Base-by-base conservation (phyloP, 495 filamentous ascomycete genomes). In the Pyrenopolyporus hunteri region DNA sequence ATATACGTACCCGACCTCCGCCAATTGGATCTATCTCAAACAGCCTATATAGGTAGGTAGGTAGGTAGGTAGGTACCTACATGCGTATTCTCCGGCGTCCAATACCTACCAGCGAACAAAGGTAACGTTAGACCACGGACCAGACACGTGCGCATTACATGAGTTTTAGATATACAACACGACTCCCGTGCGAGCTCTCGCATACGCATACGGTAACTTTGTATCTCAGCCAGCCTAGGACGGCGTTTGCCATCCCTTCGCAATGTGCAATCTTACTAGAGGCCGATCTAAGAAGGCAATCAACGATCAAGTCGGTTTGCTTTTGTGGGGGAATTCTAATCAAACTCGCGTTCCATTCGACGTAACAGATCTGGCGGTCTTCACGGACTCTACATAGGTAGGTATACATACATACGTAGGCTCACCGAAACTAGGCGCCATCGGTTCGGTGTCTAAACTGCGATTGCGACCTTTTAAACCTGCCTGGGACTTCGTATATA, bases 281-380 rank as follows among this genome's bases (percentile, higher is more conserved):
- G n/a, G n/a, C n/a, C n/a, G n/a, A n/a, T n/a, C n/a, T 49, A 33
- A 22, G 4, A 8, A 49, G 14, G 29, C 11, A 49, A 35, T 49
- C 11, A 35, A 33, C 16, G 23, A 42, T 4, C 17, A 42, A 23
- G 19, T 49, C 45, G 29, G 45, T 49, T 49, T 49, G 45, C 45
- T 35, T 49, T 49, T 25, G 28, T 14, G 13, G 1, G 11, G 20
- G 16, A 31, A 46, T 6, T 22, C 7, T 22, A 49, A 49, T 49
- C 45, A 49, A 49, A 49, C 45, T 25, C 16, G 29, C 22, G 9
- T 19, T 7, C 14, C 11, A 26, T 10, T 0, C 26, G 16, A 10
- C 5, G 17, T 1, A 1, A 20, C 9, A 13, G n/a, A n/a, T n/a
- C n/a, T n/a, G n/a, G n/a, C n/a, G n/a, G n/a, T n/a, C n/a, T n/a